Evolutionary conservation across 1,139 yeast genomes (phyloP).

Genomic region (Debaryomycetaceae sp.): DNA sequence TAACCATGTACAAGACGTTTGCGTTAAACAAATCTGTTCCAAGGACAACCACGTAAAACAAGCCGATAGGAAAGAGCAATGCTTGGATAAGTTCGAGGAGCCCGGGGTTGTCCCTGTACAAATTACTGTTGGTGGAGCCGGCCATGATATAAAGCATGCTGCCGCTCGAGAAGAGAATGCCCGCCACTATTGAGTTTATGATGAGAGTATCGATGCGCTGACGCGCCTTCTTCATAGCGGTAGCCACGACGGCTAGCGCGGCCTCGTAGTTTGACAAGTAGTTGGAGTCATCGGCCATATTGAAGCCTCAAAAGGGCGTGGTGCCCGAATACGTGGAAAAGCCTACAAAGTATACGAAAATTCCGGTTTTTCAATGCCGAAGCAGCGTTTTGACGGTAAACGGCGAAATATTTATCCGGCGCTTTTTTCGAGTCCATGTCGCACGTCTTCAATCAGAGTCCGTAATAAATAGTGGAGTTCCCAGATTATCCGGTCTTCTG

Average conservation of each 20-base stretch:
- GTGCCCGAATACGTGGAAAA: too few species aligned
- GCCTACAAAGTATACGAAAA: too few species aligned
- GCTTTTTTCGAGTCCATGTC: too few species aligned
- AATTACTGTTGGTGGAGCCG: slow-evolving; percentile 39
- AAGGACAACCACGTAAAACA: slow-evolving; percentile 61
- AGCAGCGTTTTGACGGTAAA: too few species aligned
- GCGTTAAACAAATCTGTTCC: slow-evolving; percentile 71
- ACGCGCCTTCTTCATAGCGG: slow-evolving; percentile 72
- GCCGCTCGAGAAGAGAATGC: slow-evolving; percentile 57
- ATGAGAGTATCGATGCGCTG: slow-evolving; percentile 45
- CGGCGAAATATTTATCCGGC: too few species aligned
- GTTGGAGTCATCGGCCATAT: slow-evolving; percentile 9
- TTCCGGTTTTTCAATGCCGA: too few species aligned
- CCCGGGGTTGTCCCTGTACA: slow-evolving; percentile 39
- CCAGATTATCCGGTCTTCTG: too few species aligned
- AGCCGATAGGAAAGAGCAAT: slow-evolving; percentile 51
- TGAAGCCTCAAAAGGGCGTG: too few species aligned
- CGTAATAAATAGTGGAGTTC: too few species aligned
- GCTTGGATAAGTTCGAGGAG: slow-evolving; percentile 45
- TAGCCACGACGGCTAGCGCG: slow-evolving; percentile 73
- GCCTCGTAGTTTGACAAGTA: slow-evolving; percentile 70
- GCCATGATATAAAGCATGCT: slow-evolving; percentile 57
- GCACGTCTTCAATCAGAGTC: too few species aligned
- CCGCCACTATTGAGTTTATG: slow-evolving; percentile 60
- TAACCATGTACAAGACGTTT: slow-evolving; percentile 57